Conservation (phyloP, 2,329 filamentous ascomycete species). For the Cephalotrichum gorgonifer region DNA sequence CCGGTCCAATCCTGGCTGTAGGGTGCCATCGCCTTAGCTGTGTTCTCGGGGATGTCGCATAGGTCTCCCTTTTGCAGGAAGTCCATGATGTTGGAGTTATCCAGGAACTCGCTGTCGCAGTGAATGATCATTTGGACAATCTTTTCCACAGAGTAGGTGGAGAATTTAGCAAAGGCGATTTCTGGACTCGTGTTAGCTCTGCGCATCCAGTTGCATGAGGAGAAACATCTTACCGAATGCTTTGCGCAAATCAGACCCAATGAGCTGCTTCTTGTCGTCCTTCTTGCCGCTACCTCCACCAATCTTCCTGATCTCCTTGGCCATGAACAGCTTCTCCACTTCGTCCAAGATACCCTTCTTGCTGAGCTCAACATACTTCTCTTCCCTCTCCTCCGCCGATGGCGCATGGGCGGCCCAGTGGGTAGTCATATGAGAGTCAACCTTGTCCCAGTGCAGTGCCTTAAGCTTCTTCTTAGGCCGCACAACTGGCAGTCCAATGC, state of each 20-base stretch:
- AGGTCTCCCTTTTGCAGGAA: constrained; percentile 89
- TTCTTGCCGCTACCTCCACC: constrained; percentile 59
- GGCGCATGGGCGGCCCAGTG: constrained; percentile 85
- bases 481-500: constrained; percentile 65
- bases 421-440: constrained; percentile 82
- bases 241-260: constrained; percentile 81
- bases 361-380: constrained; percentile 89
- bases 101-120: constrained; percentile 79
- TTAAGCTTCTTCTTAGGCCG: constrained; percentile 99
- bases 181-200: constrained; percentile 28
- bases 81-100: constrained; percentile 90
- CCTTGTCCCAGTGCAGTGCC: constrained; percentile 98
- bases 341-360: constrained; percentile 94
- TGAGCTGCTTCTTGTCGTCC: constrained; percentile 95
- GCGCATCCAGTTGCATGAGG: neutral
- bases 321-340: constrained; percentile 92
- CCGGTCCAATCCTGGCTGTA: constrained; percentile 97
- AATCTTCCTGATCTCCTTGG: constrained; percentile 88
- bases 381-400: constrained; percentile 81
- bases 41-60: constrained; percentile 86
- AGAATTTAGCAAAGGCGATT: constrained; percentile 91
- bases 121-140: constrained; percentile 91
- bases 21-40: constrained; percentile 80
- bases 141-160: constrained; percentile 71
- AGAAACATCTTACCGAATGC: constrained; percentile 55